Evolutionary conservation across 1,284 basidiomycete species (phyloP), one percentile per base, ranked within the genome.

Genomic region (Flammula alnicola): DNA sequence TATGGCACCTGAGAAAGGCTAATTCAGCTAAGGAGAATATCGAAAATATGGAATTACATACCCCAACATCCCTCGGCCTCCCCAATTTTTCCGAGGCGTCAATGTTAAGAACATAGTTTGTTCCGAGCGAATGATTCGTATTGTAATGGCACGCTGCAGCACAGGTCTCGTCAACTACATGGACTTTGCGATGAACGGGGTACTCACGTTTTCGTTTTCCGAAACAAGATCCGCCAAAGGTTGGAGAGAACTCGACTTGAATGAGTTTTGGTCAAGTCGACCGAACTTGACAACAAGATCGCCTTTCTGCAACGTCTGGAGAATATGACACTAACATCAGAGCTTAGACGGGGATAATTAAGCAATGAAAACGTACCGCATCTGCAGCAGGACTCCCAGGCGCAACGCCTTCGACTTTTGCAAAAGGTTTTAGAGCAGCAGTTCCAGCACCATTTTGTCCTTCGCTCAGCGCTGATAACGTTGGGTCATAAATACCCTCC

Each of bases 41-140:
- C 12, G 23, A 32, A n/a, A 26, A 31, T 26, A 29, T 19, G 17
- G 27, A 22, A 12, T 31, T 38, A 64, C 83, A 61, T 52, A 90
- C 91, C 93, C 93, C 22, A 95, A 72, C 63, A 89, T 74, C 10
- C 93, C 93, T 49, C 91, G 76, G 1, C 93, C 93, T 50, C 73
- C 63, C 82, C 81, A 71, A 58, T 76, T 81, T 73, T 70, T 69
- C 10, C 65, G 55, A 50, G 73, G 81, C 52, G 67, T 69, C 27
- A 77, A 60, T 17, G 62, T 74, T 40, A 71, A 47, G 22, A 65
- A 65, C 22, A 71, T 55, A 3, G 52, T 61, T 49, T 69, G 55
- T 4, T 57, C 66, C 4, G 61, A 59, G n/a, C 77, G 74, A 7
- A 73, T 57, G 17, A 78, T 67, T 44, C 68, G 71, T 53, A 80